Base-by-base conservation (phyloP, 108 stramenopile species). In the Aureococcus anophagefferens region DNA sequence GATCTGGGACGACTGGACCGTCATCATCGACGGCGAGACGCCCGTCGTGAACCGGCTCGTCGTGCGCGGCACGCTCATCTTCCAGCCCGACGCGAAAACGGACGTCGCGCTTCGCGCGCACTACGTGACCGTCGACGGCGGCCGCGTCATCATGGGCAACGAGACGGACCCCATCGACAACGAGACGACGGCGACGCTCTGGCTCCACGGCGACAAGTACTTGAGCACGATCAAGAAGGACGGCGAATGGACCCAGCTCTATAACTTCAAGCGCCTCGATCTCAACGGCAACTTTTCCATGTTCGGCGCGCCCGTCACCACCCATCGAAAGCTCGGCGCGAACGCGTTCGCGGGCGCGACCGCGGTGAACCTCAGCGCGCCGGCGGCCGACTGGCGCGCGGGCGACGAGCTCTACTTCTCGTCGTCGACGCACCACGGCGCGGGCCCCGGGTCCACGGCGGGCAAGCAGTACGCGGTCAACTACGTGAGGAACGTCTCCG, bases 201-300 rank as follows among this genome's bases (percentile, higher is more conserved):
- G 5, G 25, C 37, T 71, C 18, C 70, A 71, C 70, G 70, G 70
- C 5, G 70, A 71, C 35, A 34, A 59, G 33, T 71, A 71, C 34
- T 31, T 63, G 14, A 63, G 35, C 63, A 29, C 28, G 4, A 28
- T 33, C 30, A 34, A 64, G 33, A 71, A 64, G 31, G 15, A 30
- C 13, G 62, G 62, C 5, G 33, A 36, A 31, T 71, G 46, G 62
- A 5, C 25, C 35, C 21, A 63, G 32, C 17, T 71, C 30, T 59
- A 34, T 33, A 63, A 62, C 70, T 59, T 59, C 34, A 71, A 71
- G 70, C 62, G 70, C 30, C 34, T 71, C 30, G 63, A 71, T 30
- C 25, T 64, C 0, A 71, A 71, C 70, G 70, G 70, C 7, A 30
- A 46, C 14, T 29, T 71, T 11, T 11, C 34, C 5, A 30, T 63